Conservation (phyloP, 257 asterid genomes). For the Capsicum rhomboideum region DNA sequence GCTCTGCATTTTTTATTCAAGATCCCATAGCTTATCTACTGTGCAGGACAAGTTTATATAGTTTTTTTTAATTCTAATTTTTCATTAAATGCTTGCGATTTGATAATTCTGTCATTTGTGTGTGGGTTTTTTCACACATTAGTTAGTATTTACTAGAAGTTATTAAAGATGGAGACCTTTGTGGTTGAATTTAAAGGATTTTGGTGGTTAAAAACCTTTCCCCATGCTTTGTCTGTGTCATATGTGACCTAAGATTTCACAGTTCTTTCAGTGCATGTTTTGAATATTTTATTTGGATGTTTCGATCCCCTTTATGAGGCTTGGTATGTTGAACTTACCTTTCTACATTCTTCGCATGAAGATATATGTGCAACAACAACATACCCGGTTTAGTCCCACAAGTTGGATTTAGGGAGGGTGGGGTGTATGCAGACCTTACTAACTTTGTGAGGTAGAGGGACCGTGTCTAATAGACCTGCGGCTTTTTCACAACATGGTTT, state of each 20-base stretch:
- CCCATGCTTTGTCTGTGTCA: neutral
- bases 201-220: neutral
- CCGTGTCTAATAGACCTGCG: no score
- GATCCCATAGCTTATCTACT: neutral
- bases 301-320: neutral
- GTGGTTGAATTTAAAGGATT: neutral
- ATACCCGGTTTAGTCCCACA: neutral
- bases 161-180: neutral
- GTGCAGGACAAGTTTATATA: neutral
- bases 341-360: neutral
- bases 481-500: neutral
- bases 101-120: neutral
- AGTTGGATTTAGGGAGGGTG: no score
- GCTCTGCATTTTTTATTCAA: neutral
- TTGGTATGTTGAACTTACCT: neutral
- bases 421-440: no score
- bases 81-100: neutral
- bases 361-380: neutral
- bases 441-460: no score
- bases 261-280: neutral
- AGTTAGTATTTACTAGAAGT: neutral
- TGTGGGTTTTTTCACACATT: neutral
- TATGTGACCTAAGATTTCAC: neutral
- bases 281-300: neutral
- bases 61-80: neutral